phyloP scores from a whole-genome alignment of 768 basidiomycete species.

The Psilocybe tampanensis region DNA sequence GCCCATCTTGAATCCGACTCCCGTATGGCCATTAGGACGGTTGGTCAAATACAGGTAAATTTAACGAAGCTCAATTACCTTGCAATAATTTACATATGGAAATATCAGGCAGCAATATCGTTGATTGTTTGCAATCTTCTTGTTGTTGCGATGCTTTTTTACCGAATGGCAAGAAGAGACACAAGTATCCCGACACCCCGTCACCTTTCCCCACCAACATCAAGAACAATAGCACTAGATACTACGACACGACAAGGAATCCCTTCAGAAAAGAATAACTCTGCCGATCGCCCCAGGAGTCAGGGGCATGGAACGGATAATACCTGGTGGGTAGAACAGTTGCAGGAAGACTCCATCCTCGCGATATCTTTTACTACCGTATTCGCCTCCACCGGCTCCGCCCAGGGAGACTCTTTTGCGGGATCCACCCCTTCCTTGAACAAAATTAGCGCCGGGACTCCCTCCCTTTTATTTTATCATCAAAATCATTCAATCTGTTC shows the following conservation, averaged over 20 bases:
- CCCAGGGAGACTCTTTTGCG: not conserved
- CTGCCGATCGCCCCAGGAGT: not conserved
- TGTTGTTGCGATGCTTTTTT: slow-evolving; percentile 5
- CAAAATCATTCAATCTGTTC: not conserved
- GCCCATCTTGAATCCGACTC: not conserved
- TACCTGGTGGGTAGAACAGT: not conserved
- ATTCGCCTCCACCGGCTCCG: not conserved
- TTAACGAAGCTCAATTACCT: not conserved
- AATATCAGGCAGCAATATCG: slow-evolving; percentile 3
- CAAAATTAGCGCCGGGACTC: not conserved
- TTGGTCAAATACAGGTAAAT: slow-evolving; percentile 9
- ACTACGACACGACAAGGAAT: not conserved
- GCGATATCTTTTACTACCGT: not conserved
- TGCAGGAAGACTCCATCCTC: not conserved
- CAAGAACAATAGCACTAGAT: no score
- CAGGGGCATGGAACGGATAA: not conserved
- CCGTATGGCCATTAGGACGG: slow-evolving; percentile 4
- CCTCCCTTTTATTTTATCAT: not conserved
- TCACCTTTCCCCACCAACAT: no score
- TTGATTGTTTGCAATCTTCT: slow-evolving; percentile 11
- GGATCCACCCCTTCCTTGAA: not conserved
- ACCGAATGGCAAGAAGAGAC: not conserved
- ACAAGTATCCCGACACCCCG: not conserved
- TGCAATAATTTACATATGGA: not conserved
- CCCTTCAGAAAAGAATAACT: not conserved